Percentiles rank a stretch among this genome's conserved stretches.
phyloP scores from a whole-genome alignment of 208 protist species.

The Cochliopodium minus region DNA sequence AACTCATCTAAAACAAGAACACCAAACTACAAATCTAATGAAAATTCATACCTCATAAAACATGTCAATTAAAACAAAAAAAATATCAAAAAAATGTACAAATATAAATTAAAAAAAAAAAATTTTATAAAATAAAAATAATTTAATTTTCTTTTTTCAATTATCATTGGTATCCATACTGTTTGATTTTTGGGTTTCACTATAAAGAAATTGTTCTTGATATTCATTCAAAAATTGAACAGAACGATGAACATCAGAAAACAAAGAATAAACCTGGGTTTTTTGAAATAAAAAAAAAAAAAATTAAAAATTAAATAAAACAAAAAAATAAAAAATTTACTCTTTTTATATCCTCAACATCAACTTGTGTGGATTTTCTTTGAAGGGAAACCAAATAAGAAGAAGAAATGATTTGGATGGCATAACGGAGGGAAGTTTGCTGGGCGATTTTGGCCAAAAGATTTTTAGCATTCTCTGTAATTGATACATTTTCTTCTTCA shows the following conservation, averaged over 20 bases:
- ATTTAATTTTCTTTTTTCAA: too few species aligned
- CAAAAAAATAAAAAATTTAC: constrained; percentile 95
- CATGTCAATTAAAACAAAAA: too few species aligned
- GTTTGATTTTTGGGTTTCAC: too few species aligned
- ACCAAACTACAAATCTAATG: too few species aligned
- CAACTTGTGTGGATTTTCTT: constrained; percentile 70
- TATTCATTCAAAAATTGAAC: constrained; percentile 39
- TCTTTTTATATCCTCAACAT: constrained; percentile 78
- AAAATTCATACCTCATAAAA: too few species aligned
- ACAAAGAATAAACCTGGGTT: constrained; percentile 58
- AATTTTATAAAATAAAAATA: too few species aligned
- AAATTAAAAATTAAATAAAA: too few species aligned
- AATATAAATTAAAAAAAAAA: too few species aligned
- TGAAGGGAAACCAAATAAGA: constrained; percentile 77
- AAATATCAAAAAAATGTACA: too few species aligned
- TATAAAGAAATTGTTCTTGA: constrained; percentile 12
- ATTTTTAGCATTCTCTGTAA: constrained; percentile 78
- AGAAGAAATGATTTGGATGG: constrained; percentile 96
- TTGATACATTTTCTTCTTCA: constrained; percentile 97
- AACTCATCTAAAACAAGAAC: too few species aligned
- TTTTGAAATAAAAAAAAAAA: constrained; percentile 39
- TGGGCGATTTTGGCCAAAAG: constrained; percentile 82
- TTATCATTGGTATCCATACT: too few species aligned
- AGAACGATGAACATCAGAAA: constrained; percentile 61
- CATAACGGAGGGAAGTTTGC: constrained; percentile 93